A percentile compares a stretch with the other conserved stretches of the same genome.
phyloP scores from a whole-genome alignment of 441 rosid genomes.

The Corymbia citriodora region DNA sequence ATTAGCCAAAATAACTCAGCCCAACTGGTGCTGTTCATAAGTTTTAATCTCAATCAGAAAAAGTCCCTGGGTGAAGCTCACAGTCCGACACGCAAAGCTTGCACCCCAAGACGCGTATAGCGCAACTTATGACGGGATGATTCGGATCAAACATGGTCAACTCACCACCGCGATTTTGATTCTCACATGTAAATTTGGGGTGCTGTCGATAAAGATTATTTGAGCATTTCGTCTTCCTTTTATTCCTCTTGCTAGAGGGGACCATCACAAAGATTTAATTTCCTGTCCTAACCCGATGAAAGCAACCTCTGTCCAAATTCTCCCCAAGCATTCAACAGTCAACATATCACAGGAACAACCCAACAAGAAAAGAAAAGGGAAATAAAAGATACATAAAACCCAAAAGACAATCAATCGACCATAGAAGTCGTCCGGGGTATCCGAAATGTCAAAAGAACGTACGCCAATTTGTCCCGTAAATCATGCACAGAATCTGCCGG shows the following conservation, averaged over 20 bases:
- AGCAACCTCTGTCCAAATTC: background rate
- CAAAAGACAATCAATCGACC: background rate
- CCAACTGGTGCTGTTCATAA: background rate
- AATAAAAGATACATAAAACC: background rate
- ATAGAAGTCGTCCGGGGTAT: background rate
- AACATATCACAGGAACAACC: background rate
- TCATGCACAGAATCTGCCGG: background rate
- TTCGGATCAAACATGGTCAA: background rate
- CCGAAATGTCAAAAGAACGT: background rate
- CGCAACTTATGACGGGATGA: background rate
- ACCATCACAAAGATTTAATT: background rate
- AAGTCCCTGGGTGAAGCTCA: background rate
- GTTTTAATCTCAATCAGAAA: background rate
- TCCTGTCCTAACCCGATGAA: background rate
- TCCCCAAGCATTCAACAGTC: background rate
- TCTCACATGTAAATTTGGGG: background rate
- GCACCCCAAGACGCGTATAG: background rate
- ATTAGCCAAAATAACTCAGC: background rate
- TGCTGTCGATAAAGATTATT: background rate
- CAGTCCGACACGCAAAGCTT: background rate
- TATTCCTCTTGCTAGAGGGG: background rate
- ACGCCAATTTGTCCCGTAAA: background rate
- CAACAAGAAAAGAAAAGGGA: background rate
- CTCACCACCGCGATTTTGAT: background rate
- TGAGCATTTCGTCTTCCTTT: background rate